Evolutionary conservation across 78 protist species (phyloP), one percentile per base, ranked within the genome.

Genomic region (Paulinella micropora): DNA sequence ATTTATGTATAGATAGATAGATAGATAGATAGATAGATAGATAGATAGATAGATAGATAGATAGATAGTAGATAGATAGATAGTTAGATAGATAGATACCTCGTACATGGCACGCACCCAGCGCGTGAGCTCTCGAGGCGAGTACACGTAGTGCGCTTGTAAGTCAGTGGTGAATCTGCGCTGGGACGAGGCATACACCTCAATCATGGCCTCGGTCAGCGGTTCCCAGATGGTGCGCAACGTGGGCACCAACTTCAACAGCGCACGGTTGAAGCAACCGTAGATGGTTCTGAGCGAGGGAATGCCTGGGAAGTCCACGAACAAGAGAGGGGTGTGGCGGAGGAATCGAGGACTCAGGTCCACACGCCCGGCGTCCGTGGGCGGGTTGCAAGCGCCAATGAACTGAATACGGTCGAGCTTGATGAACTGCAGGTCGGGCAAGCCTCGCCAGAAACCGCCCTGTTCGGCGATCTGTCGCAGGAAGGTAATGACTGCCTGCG

Each of bases 281-380:
- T 98, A 98, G 67, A 98, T 97, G 39, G 93, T 97, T 29, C 32
- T 36, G 83, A 98, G 93, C 32, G 99, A 96, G 6, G 39, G 93
- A 0, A 64, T 64, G 0, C 97, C 94, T 1, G 99, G 99, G 94
- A 95, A 97, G 93, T 98, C 99, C 69, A 97, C 98, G 29, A 96
- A 82, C n/a, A 98, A 79, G 32, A 98, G 91, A 35, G 98, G 97
- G 1, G 95, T 88, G 86, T 93, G 97, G 36, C 96, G 93, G 79
- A 96, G 93, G 92, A 96, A 95, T 6, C 98, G 92, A 38, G 92
- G 94, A 15, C 96, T 39, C 28, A 98, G 92, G 37, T 94, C 95
- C 41, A 90, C 94, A n/a, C 99, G 97, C 37, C 99, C 99, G 9
- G 98, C 95, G 85, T 96, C 98, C 0, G 99, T 96, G 81, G 99